Evolutionary conservation across 208 protist species (phyloP).

Genomic region (Leishmania amazonensis): DNA sequence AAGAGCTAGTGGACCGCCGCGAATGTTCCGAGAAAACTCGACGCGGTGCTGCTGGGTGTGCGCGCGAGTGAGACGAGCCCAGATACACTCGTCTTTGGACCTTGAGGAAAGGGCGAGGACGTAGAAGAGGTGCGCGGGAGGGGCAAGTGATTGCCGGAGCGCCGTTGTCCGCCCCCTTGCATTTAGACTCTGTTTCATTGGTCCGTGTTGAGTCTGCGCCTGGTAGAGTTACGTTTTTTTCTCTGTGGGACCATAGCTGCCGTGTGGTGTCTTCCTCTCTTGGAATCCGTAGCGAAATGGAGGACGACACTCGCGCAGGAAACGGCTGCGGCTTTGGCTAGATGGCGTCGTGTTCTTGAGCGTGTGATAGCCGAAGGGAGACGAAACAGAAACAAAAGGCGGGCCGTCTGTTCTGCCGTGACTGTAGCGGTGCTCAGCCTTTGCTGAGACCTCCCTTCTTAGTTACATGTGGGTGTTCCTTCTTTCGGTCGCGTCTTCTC

Average conservation of each 20-base stretch:
- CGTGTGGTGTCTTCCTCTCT: neutral
- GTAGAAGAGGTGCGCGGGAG: neutral
- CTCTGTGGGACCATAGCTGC: neutral
- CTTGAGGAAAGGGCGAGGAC: neutral
- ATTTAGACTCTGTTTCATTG: neutral
- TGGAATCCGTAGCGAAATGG: neutral
- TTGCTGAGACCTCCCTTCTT: neutral
- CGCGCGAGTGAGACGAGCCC: neutral
- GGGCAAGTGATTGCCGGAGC: neutral
- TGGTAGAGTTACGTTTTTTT: neutral
- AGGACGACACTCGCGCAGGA: neutral
- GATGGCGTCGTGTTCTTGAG: neutral
- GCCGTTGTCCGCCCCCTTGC: neutral
- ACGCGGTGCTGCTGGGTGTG: neutral
- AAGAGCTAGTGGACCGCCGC: neutral
- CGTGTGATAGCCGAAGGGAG: neutral
- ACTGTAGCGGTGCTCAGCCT: neutral
- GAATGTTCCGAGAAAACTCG: neutral
- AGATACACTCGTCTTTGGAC: neutral
- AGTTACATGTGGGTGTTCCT: neutral
- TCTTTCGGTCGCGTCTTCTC: neutral
- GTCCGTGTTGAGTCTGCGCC: neutral
- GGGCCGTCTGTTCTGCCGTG: neutral
- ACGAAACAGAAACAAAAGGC: neutral
- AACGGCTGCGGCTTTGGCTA: neutral